phyloP scores from a whole-genome alignment of 1,284 basidiomycete genomes.

The Pyrrhoderma noxium region DNA sequence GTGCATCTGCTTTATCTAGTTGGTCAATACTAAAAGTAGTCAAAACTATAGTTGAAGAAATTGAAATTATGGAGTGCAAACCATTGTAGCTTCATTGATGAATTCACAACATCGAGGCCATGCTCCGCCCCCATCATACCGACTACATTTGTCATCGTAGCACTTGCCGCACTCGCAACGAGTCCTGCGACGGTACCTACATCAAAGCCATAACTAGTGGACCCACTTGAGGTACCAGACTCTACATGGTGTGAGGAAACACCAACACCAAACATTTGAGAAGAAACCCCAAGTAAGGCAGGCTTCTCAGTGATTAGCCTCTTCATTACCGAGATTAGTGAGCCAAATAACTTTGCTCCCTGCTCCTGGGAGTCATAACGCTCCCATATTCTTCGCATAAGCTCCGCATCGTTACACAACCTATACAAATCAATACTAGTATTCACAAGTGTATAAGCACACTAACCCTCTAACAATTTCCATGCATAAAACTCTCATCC shows the following conservation, averaged over 20 bases:
- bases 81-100: conserved; percentile 83
- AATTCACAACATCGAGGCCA: conserved; percentile 64
- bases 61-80: conserved; percentile 31
- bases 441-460: neutral
- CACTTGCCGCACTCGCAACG: conserved; percentile 76
- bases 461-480: conserved; percentile 82
- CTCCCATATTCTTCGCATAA: conserved; percentile 76
- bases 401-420: conserved; percentile 75
- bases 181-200: conserved; percentile 75
- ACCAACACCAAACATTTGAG: conserved; percentile 77
- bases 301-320: conserved; percentile 85
- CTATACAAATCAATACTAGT: conserved; percentile 28
- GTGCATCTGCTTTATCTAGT: conserved; percentile 92
- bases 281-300: conserved; percentile 66
- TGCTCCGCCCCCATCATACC: conserved; percentile 60
- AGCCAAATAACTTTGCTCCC: conserved; percentile 67
- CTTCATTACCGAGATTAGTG: conserved; percentile 77
- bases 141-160: conserved; percentile 67
- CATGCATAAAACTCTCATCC: conserved; percentile 88
- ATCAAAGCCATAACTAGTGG: conserved; percentile 41
- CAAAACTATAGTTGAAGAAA: too few relatives aligned
- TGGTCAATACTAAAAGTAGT: conserved; percentile 76
- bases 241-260: conserved; percentile 37
- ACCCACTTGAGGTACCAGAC: conserved; percentile 22
- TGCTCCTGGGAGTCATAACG: conserved; percentile 67